Percentiles rank a stretch among this genome's conserved stretches.
Conservation (phyloP, 2,329 filamentous ascomycete genomes). For the Venturia aucupariae region DNA sequence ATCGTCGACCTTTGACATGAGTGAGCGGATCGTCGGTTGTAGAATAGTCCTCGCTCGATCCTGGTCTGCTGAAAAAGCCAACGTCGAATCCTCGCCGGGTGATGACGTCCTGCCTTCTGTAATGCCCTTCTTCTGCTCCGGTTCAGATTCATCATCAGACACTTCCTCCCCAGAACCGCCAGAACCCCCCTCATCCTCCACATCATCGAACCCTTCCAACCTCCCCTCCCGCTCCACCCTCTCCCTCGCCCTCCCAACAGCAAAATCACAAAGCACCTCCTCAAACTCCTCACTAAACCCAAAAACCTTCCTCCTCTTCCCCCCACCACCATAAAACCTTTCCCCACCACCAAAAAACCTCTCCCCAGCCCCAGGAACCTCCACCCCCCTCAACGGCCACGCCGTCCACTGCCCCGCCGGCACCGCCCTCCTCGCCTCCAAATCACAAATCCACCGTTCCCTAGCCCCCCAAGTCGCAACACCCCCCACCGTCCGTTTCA, state of each 20-base stretch:
- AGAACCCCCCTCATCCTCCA: conserved; percentile 15
- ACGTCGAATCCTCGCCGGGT: background rate
- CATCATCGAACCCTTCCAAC: conserved; percentile 28
- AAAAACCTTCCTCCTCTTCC: conserved; percentile 28
- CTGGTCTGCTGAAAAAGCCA: conserved; percentile 57
- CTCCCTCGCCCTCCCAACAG: conserved; percentile 59
- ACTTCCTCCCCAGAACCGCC: background rate
- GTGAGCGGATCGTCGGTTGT: conserved; percentile 58
- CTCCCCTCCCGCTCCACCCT: conserved; percentile 35
- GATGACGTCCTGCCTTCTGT: too few relatives aligned
- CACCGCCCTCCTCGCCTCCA: background rate
- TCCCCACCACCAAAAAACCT: conserved; percentile 52
- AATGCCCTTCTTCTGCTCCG: background rate
- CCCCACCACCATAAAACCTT: conserved; percentile 29
- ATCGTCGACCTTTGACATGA: conserved; percentile 59
- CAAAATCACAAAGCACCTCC: conserved; percentile 58
- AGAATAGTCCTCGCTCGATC: conserved; percentile 56
- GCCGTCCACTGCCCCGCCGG: conserved; percentile 63
- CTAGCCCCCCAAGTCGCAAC: background rate
- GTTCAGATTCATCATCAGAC: background rate
- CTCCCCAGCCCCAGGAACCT: conserved; percentile 52
- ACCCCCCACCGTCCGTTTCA: background rate
- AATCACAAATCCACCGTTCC: background rate
- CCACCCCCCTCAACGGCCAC: conserved; percentile 62
- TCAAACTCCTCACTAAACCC: conserved; percentile 55